Base-by-base conservation (phyloP, 495 filamentous ascomycete genomes). In the Penicillium flavigenum region DNA sequence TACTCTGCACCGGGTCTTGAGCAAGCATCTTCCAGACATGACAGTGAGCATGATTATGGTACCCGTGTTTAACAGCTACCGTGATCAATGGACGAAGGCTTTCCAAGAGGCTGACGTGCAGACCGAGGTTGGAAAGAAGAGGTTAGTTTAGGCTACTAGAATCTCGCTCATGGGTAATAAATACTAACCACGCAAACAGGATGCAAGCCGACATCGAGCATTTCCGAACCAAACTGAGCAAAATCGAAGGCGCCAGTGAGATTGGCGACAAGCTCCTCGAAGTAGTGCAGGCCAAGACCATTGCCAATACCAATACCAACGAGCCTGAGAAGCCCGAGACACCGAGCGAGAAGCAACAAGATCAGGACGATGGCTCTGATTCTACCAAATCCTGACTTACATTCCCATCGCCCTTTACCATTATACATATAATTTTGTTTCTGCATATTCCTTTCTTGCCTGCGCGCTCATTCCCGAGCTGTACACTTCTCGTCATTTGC, bases 21-120 rank as follows among this genome's bases (percentile, higher is more conserved):
- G 81, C 62, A 94, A 89, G 66, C 88, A 96, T 71, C 75, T 98
- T 8, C 86, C 88, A 1, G 89, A 92, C 50, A 81, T 85, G 62
- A 88, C 86, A 0, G 85, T 98, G 0, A 71, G 76, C 42, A 83
- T 91, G 76, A 97, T 98, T 67, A 96, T 98, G 91, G 76, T 80
- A 7, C 89, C 91, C 8, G 91, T 98, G 0, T 96, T 96, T 63
- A 82, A 79, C 49, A 91, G 83, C 69, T 98, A 97, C 68, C 85
- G 86, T 60, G 88, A 88, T 56, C 91, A 94, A 58, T 86, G 92
- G 76, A 86, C 86, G 4, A 85, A 83, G 54, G 87, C 90, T 17
- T 90, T 92, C 64, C 72, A 83, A 43, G 86, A 86, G 48, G 82
- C 88, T 32, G 75, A 75, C 17, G 76, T 93, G 20, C 81, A 75